Percentiles rank a stretch among this genome's conserved stretches.
phyloP scores from a whole-genome alignment of 768 basidiomycete genomes.

The Amanita rubescens region DNA sequence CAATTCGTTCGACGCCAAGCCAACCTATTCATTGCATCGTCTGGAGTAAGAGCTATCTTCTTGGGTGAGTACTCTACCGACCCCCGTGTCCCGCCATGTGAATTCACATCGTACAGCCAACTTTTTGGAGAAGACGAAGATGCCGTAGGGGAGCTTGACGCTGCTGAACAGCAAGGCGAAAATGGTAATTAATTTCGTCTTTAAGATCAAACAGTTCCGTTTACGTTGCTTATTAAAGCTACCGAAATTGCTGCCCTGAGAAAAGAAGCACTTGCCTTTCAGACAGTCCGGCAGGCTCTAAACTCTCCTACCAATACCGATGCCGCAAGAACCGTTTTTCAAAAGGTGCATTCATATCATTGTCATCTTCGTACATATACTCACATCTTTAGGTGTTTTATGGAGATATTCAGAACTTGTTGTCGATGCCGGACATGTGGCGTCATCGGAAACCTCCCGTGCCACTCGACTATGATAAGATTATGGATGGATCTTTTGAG shows the following conservation, averaged over 20 bases:
- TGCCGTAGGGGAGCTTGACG: constrained; percentile 75
- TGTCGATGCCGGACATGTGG: constrained; percentile 98
- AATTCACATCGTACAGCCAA: constrained; percentile 45
- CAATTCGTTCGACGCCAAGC: constrained; percentile 92
- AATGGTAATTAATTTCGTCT: constrained; percentile 53
- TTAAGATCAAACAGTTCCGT: not conserved
- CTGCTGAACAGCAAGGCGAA: constrained; percentile 89
- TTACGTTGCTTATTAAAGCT: constrained; percentile 38
- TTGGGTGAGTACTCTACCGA: constrained; percentile 52
- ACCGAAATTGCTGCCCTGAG: constrained; percentile 87
- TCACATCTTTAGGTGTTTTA: constrained; percentile 64
- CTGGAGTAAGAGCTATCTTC: constrained; percentile 96
- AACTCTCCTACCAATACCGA: constrained; percentile 27
- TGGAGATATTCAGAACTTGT: constrained; percentile 77
- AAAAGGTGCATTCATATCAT: constrained; percentile 52
- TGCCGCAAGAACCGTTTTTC: constrained; percentile 68
- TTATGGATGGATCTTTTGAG: constrained; percentile 56
- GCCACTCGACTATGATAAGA: constrained; percentile 75
- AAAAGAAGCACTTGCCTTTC: constrained; percentile 85
- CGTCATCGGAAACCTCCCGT: constrained; percentile 78
- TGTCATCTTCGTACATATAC: not conserved
- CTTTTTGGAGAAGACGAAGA: constrained; percentile 92
- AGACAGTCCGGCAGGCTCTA: constrained; percentile 67
- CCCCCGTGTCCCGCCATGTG: not conserved
- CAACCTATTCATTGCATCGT: constrained; percentile 99